These are phyloP conservation scores for Xanthoceras sorbifolium DNA, from an alignment of 345 rosid genomes.

Conservation along the genomic window DNA sequence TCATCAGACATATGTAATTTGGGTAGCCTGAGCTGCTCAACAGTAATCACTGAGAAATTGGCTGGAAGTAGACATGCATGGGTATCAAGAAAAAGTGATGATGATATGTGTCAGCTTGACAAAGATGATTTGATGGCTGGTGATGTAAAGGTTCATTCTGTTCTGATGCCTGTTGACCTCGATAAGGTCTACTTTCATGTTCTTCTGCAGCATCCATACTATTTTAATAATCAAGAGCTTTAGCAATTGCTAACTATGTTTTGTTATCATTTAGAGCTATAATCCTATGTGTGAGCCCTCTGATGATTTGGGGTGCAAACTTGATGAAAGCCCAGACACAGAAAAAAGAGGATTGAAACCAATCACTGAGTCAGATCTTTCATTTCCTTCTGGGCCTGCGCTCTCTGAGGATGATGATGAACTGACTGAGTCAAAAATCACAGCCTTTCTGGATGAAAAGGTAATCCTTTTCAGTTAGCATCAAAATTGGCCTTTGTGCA, in stretches of 20 bases:
- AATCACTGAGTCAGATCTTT: constrained; percentile 26
- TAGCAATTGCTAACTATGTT: not conserved
- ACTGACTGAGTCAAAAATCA: constrained; percentile 86
- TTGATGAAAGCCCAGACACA: constrained; percentile 41
- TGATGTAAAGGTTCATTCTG: constrained; percentile 32
- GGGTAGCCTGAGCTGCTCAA: constrained; percentile 58
- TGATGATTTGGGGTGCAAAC: constrained; percentile 49
- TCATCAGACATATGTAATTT: constrained; percentile 58
- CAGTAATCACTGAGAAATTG: constrained; percentile 29
- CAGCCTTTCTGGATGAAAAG: constrained; percentile 82
- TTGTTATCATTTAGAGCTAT: constrained; percentile 45
- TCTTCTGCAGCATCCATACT: not conserved
- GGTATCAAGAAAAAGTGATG: constrained; percentile 45
- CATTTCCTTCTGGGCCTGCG: constrained; percentile 48
- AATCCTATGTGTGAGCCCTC: constrained; percentile 51
- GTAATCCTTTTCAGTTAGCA: constrained; percentile 28
- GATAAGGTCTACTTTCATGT: constrained; percentile 40
- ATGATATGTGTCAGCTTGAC: constrained; percentile 75
- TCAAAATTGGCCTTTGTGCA: constrained; percentile 3
- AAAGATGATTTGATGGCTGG: constrained; percentile 45
- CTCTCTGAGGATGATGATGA: constrained; percentile 82
- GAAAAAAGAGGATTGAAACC: constrained; percentile 33
- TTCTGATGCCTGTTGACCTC: constrained; percentile 32
- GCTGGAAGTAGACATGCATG: constrained; percentile 34
- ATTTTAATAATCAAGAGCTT: not conserved